Evolutionary conservation across 805 yeast genomes (phyloP).

Genomic region (Torulaspora franciscae): DNA sequence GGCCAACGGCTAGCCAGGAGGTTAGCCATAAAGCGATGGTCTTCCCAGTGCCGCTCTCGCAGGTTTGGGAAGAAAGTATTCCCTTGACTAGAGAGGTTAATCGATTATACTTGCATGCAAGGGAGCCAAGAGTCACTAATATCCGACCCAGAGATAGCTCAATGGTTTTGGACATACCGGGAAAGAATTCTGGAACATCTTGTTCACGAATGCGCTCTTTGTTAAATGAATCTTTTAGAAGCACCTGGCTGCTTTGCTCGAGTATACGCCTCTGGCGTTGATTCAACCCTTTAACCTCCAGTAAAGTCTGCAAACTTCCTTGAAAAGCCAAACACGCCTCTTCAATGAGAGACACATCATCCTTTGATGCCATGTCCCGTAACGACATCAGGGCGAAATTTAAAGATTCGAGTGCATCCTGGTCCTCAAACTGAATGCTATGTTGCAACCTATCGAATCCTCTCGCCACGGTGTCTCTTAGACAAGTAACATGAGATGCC

Average conservation of each 20-base stretch:
- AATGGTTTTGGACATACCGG: conserved; percentile 21
- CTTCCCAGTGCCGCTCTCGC: conserved; percentile 16
- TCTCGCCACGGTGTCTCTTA: conserved; percentile 9
- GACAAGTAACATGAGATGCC: background rate
- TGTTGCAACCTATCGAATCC: conserved; percentile 8
- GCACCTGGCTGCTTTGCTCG: conserved; percentile 23
- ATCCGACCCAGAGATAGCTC: conserved; percentile 14
- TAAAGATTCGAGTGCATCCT: conserved; percentile 9
- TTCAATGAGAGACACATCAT: conserved; percentile 7
- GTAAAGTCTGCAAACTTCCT: conserved; percentile 1
- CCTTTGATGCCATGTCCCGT: background rate
- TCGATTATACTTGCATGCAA: background rate
- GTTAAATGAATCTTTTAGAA: conserved; percentile 12
- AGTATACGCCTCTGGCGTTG: conserved; percentile 9
- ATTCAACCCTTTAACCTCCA: conserved; percentile 1
- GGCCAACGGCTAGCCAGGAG: conserved; percentile 32
- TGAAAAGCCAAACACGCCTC: conserved; percentile 7
- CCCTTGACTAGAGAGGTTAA: conserved; percentile 18
- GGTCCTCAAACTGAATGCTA: conserved; percentile 17
- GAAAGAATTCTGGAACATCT: conserved; percentile 18
- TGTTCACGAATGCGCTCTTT: conserved; percentile 1
- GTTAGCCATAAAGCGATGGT: conserved; percentile 38
- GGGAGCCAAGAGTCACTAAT: conserved; percentile 1
- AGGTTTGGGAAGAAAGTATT: conserved; percentile 16
- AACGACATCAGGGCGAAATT: conserved; percentile 13